Evolutionary conservation across 345 rosid species (phyloP), one percentile per base, ranked within the genome.

Genomic region (Alliaria petiolata): DNA sequence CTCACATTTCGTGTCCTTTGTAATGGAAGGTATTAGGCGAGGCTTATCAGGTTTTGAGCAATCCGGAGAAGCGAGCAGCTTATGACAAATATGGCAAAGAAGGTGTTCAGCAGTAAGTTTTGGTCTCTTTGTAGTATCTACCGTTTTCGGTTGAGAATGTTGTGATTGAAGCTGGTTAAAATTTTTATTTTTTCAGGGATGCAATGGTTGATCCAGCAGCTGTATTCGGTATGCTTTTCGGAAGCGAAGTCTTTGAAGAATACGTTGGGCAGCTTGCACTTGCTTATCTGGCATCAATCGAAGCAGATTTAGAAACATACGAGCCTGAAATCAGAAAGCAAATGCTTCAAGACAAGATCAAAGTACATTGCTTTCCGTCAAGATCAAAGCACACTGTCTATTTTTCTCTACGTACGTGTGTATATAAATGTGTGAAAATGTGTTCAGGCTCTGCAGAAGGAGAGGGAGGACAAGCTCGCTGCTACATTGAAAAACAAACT

Each of bases 171-270:
- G 89, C 84, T 44, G 78, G 70, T 19, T 35, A 13, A 22, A 22
- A 36, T 15, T 30, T 62, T 35, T 46, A n/a, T n/a, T 14, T 31
- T 58, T 81, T 39, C 77, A 95, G 99, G 83, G 95, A 87, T 30
- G 57, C 85, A 56, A 95, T 95, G 96, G 66, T 88, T 74, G 99
- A 95, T 56, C 95, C 99, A 76, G 69, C 97, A 44, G 80, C 92
- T 53, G 96, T 95, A 4, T 95, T 95, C 75, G 97, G 98, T 42
- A 89, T 89, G 98, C 81, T 90, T 38, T 91, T 95, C 44, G 98
- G 97, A 44, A 92, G 98, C 36, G 97, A 95, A 20, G 77, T 44
- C 58, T 95, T 95, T 70, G 99, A 95, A 71, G 99, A 95, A 63
- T 95, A 91, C 56, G 58, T 92, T 65, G 99, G 99, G 10, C 86